Evolutionary conservation across 305 asterid species (phyloP), one percentile per base, ranked within the genome.

Genomic region (Solanum hybrid): DNA sequence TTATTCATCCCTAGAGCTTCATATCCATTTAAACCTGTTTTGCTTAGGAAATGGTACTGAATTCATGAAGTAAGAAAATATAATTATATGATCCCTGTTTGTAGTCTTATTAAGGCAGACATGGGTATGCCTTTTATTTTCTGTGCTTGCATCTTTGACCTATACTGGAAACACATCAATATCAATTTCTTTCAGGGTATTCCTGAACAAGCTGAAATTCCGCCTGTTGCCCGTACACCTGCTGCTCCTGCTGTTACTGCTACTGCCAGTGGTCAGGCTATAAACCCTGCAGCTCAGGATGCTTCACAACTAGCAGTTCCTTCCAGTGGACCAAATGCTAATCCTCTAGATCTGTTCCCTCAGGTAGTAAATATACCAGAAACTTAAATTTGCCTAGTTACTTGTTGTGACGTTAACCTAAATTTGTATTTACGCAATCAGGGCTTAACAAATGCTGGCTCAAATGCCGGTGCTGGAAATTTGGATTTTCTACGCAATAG

Each of bases 341-440:
- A 95, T 91, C 97, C 99, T 6, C 92, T 97, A 88, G 95, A 97
- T 94, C 98, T 97, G 89, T 97, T 96, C 76, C 99, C 99, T 39
- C 99, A 95, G 97, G 99, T 94, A 90, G 89, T 46, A 37, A 12
- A 28, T 40, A 83, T 46, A 18, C 39, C 87, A 29, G 73, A 83
- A 83, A n/a, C 14, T 83, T 46, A 29, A 83, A 46, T 46, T 83
- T 46, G 74, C 74, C 26, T 46, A 46, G 64, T 29, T 18, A 29
- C 57, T 46, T 34, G 28, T 51, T 29, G 18, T 29, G 40, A 13
- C 10, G 14, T 46, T 83, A 79, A 78, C 90, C 81, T 84, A 87
- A 78, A 64, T 18, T 69, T 69, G 14, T 75, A 79, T 90, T 91
- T 91, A 64, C 88, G 89, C 87, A 83, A 28, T 87, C 95, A 97